Evolutionary conservation across 2,329 filamentous ascomycete species (phyloP).

Genomic region (Diaporthe sp.): DNA sequence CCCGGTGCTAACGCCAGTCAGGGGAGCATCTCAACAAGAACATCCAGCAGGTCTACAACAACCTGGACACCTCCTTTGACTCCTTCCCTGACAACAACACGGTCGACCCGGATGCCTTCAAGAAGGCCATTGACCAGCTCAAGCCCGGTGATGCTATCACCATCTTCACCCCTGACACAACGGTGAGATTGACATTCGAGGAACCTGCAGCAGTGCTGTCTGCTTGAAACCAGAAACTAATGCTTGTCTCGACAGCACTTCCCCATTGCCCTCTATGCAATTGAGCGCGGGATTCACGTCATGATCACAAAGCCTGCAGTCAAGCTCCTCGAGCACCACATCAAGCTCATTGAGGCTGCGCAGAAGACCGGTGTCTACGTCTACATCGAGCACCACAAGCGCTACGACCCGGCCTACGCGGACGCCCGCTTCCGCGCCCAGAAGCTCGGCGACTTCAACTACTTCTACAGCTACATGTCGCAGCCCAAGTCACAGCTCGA

Average conservation of each 20-base stretch:
- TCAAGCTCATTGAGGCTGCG: conserved; percentile 79
- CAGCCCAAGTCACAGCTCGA: conserved; percentile 92
- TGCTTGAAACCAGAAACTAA: background rate
- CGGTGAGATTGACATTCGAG: too few relatives aligned
- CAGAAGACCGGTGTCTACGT: conserved; percentile 85
- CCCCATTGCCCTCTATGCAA: conserved; percentile 91
- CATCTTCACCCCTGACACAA: conserved; percentile 95
- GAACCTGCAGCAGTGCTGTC: background rate
- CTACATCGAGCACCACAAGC: conserved; percentile 97
- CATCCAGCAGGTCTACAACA: conserved; percentile 89
- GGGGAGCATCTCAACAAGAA: conserved; percentile 88
- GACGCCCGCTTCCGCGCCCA: conserved; percentile 84
- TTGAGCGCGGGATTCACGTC: conserved; percentile 88
- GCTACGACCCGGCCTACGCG: conserved; percentile 92
- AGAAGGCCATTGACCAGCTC: conserved; percentile 86
- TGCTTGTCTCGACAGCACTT: conserved; percentile 66
- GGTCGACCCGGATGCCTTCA: conserved; percentile 86
- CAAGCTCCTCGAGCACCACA: conserved; percentile 85
- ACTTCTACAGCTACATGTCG: conserved; percentile 98
- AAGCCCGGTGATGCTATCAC: conserved; percentile 89
- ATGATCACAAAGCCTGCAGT: conserved; percentile 95
- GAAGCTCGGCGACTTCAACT: conserved; percentile 93
- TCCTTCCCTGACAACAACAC: conserved; percentile 83
- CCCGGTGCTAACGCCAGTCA: conserved; percentile 65
- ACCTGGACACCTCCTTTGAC: conserved; percentile 86